phyloP scores from a whole-genome alignment of 1,284 basidiomycete species.

The Ceraceosorus bombacis region DNA sequence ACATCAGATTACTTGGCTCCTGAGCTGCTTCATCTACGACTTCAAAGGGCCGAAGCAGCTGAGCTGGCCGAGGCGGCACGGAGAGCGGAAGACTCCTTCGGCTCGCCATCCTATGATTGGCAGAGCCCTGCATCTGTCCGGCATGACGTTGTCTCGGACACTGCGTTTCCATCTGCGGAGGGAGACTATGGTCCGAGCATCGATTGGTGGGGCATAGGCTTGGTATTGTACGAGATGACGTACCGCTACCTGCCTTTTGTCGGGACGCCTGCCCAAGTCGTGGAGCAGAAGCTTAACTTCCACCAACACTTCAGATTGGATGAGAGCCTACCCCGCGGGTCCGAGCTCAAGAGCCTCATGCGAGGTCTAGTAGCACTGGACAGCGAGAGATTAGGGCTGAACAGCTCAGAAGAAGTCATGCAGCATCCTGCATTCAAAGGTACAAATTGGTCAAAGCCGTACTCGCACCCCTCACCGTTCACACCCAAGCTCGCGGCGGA shows the following conservation, averaged over 20 bases:
- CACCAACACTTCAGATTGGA: slow-evolving; percentile 22
- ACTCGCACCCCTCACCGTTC: slow-evolving; percentile 30
- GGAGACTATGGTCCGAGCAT: slow-evolving; percentile 44
- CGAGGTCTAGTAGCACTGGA: slow-evolving; percentile 21
- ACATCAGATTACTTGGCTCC: slow-evolving; percentile 47
- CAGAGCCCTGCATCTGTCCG: neutral
- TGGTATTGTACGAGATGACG: slow-evolving; percentile 45
- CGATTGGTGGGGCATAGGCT: slow-evolving; percentile 47
- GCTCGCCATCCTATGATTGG: neutral
- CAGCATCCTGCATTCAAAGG: slow-evolving; percentile 25
- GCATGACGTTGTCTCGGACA: too few species aligned
- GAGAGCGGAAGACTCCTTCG: neutral
- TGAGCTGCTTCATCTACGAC: slow-evolving; percentile 28
- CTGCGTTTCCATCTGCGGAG: neutral
- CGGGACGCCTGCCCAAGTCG: slow-evolving; percentile 4
- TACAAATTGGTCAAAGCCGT: slow-evolving; percentile 34
- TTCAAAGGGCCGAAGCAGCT: slow-evolving; percentile 1
- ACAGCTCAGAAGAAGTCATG: slow-evolving; percentile 27
- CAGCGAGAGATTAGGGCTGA: slow-evolving; percentile 24
- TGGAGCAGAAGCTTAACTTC: neutral
- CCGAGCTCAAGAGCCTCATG: slow-evolving; percentile 21
- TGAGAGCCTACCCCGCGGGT: slow-evolving; percentile 16
- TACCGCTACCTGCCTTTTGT: slow-evolving; percentile 43
- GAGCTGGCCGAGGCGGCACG: neutral
- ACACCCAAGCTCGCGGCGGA: slow-evolving; percentile 18